Base-by-base conservation (phyloP, 2,329 filamentous ascomycete species). In the Sordariomycetes sp. region DNA sequence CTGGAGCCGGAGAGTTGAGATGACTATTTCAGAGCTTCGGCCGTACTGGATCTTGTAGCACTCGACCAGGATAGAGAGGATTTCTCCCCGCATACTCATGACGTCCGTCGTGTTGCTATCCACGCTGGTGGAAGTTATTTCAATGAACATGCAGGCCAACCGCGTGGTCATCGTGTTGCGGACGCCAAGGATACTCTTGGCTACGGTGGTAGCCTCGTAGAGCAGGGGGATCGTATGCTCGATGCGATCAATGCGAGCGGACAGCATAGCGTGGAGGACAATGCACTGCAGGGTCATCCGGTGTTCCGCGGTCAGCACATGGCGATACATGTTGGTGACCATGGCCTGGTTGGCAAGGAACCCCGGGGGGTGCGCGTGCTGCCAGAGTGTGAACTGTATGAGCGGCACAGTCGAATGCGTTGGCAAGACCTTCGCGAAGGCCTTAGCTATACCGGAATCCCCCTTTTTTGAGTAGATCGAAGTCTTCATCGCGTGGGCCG, bases 251-350 rank as follows among this genome's bases (percentile, higher is more conserved):
- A 71, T 59, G 2, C 61, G 60, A 1, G 54, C 59, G 50, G 61
- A 61, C 11, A 62, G 14, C 14, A 55, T 56, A 6, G 57, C 63
- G 22, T 61, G 46, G 25, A 58, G 59, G 55, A 65, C 60, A 48
- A 63, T 61, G 18, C 58, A 60, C 58, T 65, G 64, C 24, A 64
- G 48, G 14, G 60, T 62, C 3, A 61, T 24, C 2, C 54, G 50
- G 55, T 60, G 57, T 25, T 61, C 61, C 6, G 62, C 25, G 1
- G 65, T 67, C 46, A 73, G 58, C 10, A 69, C 60, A 8, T 68
- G 64, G 32, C 66, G 67, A 55, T 65, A 70, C 25, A 73, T 53
- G 40, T 63, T 65, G 16, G 65, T 69, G 22, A 69, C 60, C 5
- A 63, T 65, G 3, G 62, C 65, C 52, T 69, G 64, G 58, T 66